Percentiles rank a stretch among this genome's conserved stretches.
Evolutionary conservation across 441 rosid genomes (phyloP).

Genomic region (Euphorbia celastroides): DNA sequence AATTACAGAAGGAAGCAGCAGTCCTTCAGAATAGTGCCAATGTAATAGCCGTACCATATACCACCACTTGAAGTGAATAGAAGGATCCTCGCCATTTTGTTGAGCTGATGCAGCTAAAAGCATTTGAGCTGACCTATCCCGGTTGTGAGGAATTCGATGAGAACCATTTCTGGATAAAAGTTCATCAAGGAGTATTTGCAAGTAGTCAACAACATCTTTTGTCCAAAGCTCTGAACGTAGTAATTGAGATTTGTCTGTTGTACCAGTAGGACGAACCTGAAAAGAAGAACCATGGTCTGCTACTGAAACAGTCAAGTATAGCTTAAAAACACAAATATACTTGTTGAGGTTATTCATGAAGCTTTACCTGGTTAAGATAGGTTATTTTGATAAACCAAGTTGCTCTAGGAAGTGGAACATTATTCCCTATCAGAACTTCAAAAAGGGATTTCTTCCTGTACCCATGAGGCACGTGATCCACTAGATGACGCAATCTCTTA

Average conservation of each 20-base stretch:
- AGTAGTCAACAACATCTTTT: constrained; percentile 88
- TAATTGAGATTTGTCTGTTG: constrained; percentile 66
- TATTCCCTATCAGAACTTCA: constrained; percentile 91
- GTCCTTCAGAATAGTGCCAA: constrained; percentile 94
- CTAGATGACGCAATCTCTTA: constrained; percentile 77
- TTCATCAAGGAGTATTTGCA: constrained; percentile 87
- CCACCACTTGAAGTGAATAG: constrained; percentile 91
- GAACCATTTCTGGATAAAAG: constrained; percentile 53
- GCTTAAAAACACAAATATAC: background rate
- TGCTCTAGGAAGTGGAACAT: constrained; percentile 95
- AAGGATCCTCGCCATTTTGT: constrained; percentile 77
- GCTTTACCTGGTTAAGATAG: constrained; percentile 90
- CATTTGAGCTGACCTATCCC: constrained; percentile 72
- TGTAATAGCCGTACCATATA: constrained; percentile 91
- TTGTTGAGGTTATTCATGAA: constrained; percentile 9
- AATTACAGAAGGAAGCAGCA: constrained; percentile 79
- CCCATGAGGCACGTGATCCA: constrained; percentile 88
- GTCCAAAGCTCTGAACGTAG: constrained; percentile 94
- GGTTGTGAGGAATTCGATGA: constrained; percentile 52
- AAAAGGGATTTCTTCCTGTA: constrained; percentile 68
- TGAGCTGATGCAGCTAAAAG: constrained; percentile 61
- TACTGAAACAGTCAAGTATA: constrained; percentile 12
- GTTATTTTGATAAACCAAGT: constrained; percentile 97
- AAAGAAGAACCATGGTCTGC: constrained; percentile 30
- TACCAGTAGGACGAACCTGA: constrained; percentile 77